Evolutionary conservation across 768 basidiomycete species (phyloP).

Genomic region (Stropharia rugosoannulata): DNA sequence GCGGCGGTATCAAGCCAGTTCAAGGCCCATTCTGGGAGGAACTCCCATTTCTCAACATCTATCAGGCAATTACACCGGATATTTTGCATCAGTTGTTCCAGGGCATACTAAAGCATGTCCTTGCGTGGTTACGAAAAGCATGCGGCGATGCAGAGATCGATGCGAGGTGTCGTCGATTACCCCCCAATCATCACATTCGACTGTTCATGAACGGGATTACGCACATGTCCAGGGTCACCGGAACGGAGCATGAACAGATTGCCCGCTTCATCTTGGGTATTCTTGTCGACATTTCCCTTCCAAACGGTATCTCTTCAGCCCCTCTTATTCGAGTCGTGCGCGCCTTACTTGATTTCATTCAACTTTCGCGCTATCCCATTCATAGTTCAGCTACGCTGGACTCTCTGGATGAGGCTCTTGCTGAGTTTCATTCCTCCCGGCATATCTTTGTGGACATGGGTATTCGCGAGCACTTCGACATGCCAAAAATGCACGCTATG

Average conservation of each 20-base stretch:
- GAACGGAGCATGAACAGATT: conserved; percentile 32
- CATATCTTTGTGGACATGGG: conserved; percentile 5
- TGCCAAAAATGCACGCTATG: conserved; percentile 25
- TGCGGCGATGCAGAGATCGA: conserved; percentile 14
- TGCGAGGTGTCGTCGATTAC: conserved; percentile 29
- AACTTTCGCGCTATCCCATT: conserved; percentile 22
- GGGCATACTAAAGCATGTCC: conserved; percentile 14
- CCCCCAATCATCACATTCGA: conserved; percentile 24
- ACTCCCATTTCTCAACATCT: conserved; percentile 13
- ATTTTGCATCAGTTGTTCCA: conserved; percentile 17
- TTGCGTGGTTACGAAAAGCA: conserved; percentile 8
- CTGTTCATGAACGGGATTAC: conserved; percentile 43
- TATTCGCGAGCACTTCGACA: conserved; percentile 29
- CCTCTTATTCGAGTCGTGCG: conserved; percentile 6
- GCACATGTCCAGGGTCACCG: conserved; percentile 34
- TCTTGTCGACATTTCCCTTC: conserved; percentile 8
- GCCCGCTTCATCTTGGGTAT: conserved; percentile 27
- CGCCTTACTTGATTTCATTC: conserved; percentile 30
- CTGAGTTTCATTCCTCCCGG: conserved; percentile 10
- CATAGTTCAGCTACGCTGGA: conserved; percentile 22
- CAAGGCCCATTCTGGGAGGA: conserved; percentile 16
- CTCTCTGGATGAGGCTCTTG: conserved; percentile 9
- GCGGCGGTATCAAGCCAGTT: not conserved
- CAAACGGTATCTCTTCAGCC: not conserved
- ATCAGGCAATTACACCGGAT: conserved; percentile 13